Percentiles rank a stretch among this genome's conserved stretches.
Conservation (phyloP, 495 filamentous ascomycete species). For the Ramalina intermedia region DNA sequence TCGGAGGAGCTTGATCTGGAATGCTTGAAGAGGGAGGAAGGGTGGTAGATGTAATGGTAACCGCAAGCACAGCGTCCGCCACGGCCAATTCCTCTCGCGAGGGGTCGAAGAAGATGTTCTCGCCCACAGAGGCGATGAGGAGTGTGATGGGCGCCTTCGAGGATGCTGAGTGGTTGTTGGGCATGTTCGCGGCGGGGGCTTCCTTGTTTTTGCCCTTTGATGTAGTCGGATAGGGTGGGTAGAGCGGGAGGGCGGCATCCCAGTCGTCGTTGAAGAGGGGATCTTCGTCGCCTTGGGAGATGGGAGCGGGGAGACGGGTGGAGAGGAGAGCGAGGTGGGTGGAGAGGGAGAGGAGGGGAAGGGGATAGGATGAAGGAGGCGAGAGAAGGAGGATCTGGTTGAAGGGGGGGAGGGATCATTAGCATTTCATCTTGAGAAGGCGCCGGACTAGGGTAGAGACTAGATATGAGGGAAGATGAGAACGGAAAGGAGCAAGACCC, state of each 20-base stretch:
- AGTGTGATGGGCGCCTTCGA: constrained; percentile 67
- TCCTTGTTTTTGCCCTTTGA: neutral
- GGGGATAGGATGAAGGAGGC: constrained; percentile 67
- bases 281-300: constrained; percentile 81
- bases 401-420: neutral
- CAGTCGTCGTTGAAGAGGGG: constrained; percentile 98
- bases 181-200: neutral
- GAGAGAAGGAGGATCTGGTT: constrained; percentile 80
- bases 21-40: constrained; percentile 6
- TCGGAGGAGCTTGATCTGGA: constrained; percentile 2
- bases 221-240: constrained; percentile 33
- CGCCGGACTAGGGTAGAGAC: neutral
- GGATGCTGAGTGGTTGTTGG: neutral
- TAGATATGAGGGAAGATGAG: neutral
- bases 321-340: constrained; percentile 90
- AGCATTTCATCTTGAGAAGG: neutral
- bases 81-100: constrained; percentile 80
- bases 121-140: constrained; percentile 71
- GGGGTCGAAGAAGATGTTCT: constrained; percentile 90
- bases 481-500: constrained; percentile 22
- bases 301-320: constrained; percentile 67
- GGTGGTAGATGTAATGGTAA: constrained; percentile 35
- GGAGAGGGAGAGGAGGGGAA: constrained; percentile 82
- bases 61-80: constrained; percentile 72
- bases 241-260: constrained; percentile 66